Base-by-base conservation (phyloP, 1,284 basidiomycete genomes). In the Ganoderma resinaceum region DNA sequence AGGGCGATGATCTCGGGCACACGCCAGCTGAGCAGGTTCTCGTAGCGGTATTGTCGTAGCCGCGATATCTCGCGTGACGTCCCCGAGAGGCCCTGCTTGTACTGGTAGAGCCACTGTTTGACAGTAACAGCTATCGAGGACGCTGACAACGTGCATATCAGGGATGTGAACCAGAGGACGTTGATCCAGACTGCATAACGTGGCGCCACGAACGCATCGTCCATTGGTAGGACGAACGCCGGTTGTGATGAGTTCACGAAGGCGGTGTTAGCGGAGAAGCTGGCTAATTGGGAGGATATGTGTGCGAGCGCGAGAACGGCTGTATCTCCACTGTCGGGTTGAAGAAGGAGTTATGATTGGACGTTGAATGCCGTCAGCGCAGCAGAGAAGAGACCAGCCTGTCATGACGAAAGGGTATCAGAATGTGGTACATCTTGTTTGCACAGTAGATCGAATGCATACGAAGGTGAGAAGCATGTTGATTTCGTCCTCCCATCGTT, bases 361-460 rank as follows among this genome's bases (percentile, higher is more conserved):
- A 70, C 68, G n/a, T 69, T 72, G 68, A 72, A 72, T 6, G 70
- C 66, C 4, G 70, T 72, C 8, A 72, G 53, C 1, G 62, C 66
- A 1, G 68, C 68, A 5, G 70, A 72, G 68, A 72, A 72, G 26
- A 72, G 61, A 60, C 68, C 70, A 12, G 68, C 70, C 70, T 72
- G 35, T 12, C 14, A 52, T 12, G 0, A 11, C 31, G 55, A 33
- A 38, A 49, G 43, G 14, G 31, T 20, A 62, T 14, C 37, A n/a
- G 33, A 40, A 49, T 26, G 23, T 14, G 23, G 46, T 14, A 26
- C 23, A 9, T 49, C 46, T 18, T 14, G 16, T 52, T 29, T 26
- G 11, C 7, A 23, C 26, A 26, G 46, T 8, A 49, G 11, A 14
- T 60, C 9, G 6, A 38, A 23, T 35, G 64, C 70, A 23, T 37